A percentile compares a stretch with the other conserved stretches of the same genome.
Conservation (phyloP, 139 green algal genomes). For the Tetradesmus obliquus region DNA sequence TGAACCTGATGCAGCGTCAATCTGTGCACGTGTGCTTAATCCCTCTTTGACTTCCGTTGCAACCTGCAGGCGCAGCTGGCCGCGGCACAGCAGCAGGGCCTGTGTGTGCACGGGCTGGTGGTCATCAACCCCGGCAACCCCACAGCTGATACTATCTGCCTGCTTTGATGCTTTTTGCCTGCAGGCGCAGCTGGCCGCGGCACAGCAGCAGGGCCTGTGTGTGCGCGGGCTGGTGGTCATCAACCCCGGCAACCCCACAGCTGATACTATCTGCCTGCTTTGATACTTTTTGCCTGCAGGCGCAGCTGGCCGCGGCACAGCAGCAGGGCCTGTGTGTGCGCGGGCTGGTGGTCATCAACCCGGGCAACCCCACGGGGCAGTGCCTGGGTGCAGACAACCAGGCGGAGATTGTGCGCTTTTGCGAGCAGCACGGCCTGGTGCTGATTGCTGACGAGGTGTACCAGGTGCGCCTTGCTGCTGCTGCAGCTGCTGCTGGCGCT, state of each 20-base stretch:
- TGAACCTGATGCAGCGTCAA: too few relatives aligned
- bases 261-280: background rate
- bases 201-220: slow-evolving; percentile 21
- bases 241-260: slow-evolving; percentile 96
- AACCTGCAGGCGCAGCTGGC: slow-evolving; percentile 36
- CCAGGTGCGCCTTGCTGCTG: slow-evolving; percentile 63
- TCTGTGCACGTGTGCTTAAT: too few relatives aligned
- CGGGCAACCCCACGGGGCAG: slow-evolving; percentile 95
- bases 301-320: slow-evolving; percentile 42
- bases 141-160: slow-evolving; percentile 58
- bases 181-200: slow-evolving; percentile 37
- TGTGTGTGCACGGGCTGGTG: slow-evolving; percentile 75
- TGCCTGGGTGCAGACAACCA: slow-evolving; percentile 80
- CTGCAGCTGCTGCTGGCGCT: background rate
- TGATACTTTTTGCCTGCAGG: background rate
- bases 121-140: slow-evolving; percentile 98
- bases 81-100: background rate
- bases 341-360: slow-evolving; percentile 95
- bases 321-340: slow-evolving; percentile 47
- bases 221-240: slow-evolving; percentile 91
- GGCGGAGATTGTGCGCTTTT: slow-evolving; percentile 79
- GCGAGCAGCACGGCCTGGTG: slow-evolving; percentile 83
- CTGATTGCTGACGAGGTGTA: slow-evolving; percentile 97
- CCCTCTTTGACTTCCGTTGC: too few relatives aligned
- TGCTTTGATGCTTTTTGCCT: too few relatives aligned